These are phyloP conservation scores for Tylopilus orsonianus DNA, from an alignment of 1,284 basidiomycete genomes.

Conservation along the genomic window DNA sequence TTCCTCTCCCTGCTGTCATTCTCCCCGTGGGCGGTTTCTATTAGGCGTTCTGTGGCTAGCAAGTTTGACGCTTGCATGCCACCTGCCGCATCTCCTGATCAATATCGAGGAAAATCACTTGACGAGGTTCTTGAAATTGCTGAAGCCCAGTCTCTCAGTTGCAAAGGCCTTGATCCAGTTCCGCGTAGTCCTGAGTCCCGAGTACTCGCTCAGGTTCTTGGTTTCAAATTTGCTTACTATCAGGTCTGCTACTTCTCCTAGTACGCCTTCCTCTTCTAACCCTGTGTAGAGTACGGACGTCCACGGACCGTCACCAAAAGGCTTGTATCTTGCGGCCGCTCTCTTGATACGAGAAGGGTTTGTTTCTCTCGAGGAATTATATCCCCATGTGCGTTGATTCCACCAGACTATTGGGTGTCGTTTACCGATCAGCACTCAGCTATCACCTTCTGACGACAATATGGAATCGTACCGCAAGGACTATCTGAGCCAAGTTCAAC, in stretches of 20 bases:
- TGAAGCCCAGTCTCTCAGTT: conserved; percentile 33
- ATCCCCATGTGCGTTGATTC: conserved; percentile 70
- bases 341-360: conserved; percentile 88
- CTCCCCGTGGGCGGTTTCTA: conserved; percentile 75
- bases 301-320: conserved; percentile 63
- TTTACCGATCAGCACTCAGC: conserved; percentile 40
- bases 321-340: conserved; percentile 81
- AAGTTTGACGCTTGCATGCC: conserved; percentile 37
- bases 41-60: conserved; percentile 32
- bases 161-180: conserved; percentile 17
- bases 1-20: conserved; percentile 84
- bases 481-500: conserved; percentile 67
- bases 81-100: conserved; percentile 38
- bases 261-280: conserved; percentile 16
- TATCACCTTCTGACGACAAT: conserved; percentile 72
- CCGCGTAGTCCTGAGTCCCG: conserved; percentile 42
- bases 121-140: conserved; percentile 64
- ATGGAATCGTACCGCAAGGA: conserved; percentile 70
- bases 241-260: conserved; percentile 50
- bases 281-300: conserved; percentile 51
- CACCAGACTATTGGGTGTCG: neutral
- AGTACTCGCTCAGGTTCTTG: conserved; percentile 87
- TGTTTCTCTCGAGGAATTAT: conserved; percentile 82
- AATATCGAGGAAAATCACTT: conserved; percentile 58
- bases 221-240: conserved; percentile 94